Conservation (phyloP, 768 basidiomycete species). For the Collybiopsis confluens region DNA sequence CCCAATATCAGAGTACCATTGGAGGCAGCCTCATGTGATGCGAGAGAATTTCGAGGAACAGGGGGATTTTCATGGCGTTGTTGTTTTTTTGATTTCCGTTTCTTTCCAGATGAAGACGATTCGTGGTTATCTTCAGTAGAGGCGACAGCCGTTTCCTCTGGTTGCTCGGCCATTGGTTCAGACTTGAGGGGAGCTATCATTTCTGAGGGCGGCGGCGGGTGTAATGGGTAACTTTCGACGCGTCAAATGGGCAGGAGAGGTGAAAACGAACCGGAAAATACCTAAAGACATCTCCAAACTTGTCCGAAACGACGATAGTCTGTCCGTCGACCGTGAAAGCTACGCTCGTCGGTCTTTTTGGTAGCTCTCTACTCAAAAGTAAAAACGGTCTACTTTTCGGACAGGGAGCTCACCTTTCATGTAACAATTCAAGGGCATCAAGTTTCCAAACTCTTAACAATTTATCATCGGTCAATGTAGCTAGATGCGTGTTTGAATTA, state of each 20-base stretch:
- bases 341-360: conserved; percentile 77
- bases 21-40: conserved; percentile 68
- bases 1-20: conserved; percentile 73
- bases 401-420: conserved; percentile 51
- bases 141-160: background rate
- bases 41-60: conserved; percentile 24
- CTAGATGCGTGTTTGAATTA: conserved; percentile 39
- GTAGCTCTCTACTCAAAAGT: conserved; percentile 54
- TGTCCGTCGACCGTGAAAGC: conserved; percentile 55
- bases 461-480: conserved; percentile 79
- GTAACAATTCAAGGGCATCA: conserved; percentile 43
- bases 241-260: conserved; percentile 1
- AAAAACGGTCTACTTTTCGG: background rate
- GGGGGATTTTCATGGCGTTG: conserved; percentile 10
- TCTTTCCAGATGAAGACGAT: conserved; percentile 19
- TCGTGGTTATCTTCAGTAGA: background rate
- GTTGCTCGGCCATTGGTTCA: background rate
- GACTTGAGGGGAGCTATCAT: background rate
- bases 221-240: conserved; percentile 55
- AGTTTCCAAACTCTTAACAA: conserved; percentile 70
- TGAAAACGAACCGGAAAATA: conserved; percentile 18
- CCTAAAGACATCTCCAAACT: conserved; percentile 94
- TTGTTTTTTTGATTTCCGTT: conserved; percentile 16
- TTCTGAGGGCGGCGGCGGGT: conserved; percentile 17
- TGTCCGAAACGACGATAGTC: conserved; percentile 82